Evolutionary conservation across 2,329 filamentous ascomycete species (phyloP).

Genomic region (Colletotrichum sp.): DNA sequence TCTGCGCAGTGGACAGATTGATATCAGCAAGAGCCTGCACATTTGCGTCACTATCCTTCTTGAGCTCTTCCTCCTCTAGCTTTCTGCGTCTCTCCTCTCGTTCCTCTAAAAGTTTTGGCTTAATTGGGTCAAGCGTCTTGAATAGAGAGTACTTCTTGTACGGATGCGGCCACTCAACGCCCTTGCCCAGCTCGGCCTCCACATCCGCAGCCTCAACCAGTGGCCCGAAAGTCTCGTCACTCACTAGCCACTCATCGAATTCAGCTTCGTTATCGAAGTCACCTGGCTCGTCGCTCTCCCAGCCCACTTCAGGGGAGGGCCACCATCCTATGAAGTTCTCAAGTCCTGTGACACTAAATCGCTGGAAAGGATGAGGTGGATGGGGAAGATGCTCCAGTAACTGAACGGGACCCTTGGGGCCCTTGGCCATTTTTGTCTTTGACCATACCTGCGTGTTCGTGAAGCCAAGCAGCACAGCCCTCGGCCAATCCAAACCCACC

Average conservation of each 20-base stretch:
- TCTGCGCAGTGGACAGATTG: too few relatives aligned
- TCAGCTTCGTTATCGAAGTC: not conserved
- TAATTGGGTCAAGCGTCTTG: not conserved
- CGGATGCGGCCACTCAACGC: not conserved
- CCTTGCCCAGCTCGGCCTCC: not conserved
- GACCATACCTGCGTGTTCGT: not conserved
- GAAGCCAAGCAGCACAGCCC: not conserved
- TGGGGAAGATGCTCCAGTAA: not conserved
- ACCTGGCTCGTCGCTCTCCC: not conserved
- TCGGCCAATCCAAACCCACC: rapidly evolving
- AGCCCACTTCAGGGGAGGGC: not conserved
- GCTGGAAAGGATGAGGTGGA: not conserved
- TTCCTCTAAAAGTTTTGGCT: not conserved
- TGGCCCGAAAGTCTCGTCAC: not conserved
- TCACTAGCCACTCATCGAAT: not conserved
- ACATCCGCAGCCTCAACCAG: not conserved
- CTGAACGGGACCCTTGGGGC: not conserved
- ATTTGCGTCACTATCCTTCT: too few relatives aligned
- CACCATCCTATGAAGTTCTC: rapidly evolving
- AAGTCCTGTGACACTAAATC: not conserved
- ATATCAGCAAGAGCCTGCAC: too few relatives aligned
- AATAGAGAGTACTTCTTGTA: not conserved
- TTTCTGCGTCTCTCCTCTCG: not conserved
- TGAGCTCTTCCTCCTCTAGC: not conserved
- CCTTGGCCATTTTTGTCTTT: not conserved